phyloP scores from a whole-genome alignment of 768 basidiomycete species.

The Xerocomellus dryophilus region DNA sequence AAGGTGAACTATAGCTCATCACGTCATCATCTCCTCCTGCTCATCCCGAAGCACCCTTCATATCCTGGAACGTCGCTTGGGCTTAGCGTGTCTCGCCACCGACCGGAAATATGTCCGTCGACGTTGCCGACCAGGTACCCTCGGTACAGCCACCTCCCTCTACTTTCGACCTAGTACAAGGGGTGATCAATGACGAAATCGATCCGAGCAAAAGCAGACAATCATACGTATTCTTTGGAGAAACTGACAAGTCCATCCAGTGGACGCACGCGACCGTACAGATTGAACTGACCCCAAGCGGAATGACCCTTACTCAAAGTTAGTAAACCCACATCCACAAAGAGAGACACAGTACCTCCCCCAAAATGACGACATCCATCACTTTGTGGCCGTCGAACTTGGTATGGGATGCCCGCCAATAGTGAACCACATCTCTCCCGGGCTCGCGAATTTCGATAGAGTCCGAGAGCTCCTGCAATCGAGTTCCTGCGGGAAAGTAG shows the following conservation, averaged over 20 bases:
- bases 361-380: slow-evolving; percentile 64
- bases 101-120: slow-evolving; percentile 71
- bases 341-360: slow-evolving; percentile 51
- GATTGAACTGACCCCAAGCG: slow-evolving; percentile 83
- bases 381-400: slow-evolving; percentile 31
- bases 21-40: slow-evolving; percentile 47
- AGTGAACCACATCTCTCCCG: slow-evolving; percentile 30
- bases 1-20: neutral
- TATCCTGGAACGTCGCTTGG: slow-evolving; percentile 63
- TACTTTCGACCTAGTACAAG: slow-evolving; percentile 50
- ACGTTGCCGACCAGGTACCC: slow-evolving; percentile 73
- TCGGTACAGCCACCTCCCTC: slow-evolving; percentile 84
- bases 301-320: slow-evolving; percentile 69
- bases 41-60: slow-evolving; percentile 84
- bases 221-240: slow-evolving; percentile 78
- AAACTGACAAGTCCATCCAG: slow-evolving; percentile 79
- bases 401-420: slow-evolving; percentile 27
- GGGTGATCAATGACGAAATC: neutral
- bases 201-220: neutral
- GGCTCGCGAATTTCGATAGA: slow-evolving; percentile 50
- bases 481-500: slow-evolving; percentile 54
- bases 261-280: slow-evolving; percentile 76
- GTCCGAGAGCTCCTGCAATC: slow-evolving; percentile 45
- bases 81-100: slow-evolving; percentile 85
- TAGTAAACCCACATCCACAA: neutral